Percentiles rank a stretch among this genome's conserved stretches.
phyloP scores from a whole-genome alignment of 176 grass and related monocot genomes.

The Avena sativa region DNA sequence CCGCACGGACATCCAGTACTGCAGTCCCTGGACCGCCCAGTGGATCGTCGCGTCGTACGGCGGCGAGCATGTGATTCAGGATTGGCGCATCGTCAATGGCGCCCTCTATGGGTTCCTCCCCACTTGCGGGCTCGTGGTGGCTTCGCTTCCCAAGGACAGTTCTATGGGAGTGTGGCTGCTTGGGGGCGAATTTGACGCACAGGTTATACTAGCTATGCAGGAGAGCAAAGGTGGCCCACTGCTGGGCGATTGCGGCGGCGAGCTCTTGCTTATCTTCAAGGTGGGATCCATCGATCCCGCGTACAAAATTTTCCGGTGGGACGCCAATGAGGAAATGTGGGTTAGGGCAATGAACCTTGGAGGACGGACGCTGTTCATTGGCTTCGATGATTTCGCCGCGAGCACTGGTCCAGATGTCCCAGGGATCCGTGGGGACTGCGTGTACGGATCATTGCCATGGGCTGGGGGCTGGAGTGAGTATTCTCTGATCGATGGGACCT shows the following conservation, averaged over 20 bases:
- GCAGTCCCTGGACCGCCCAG: constrained; percentile 31
- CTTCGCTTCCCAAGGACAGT: constrained; percentile 4
- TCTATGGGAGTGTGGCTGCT: not conserved
- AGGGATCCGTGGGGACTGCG: constrained; percentile 47
- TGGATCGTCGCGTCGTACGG: constrained; percentile 34
- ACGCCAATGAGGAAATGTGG: constrained; percentile 40
- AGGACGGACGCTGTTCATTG: constrained; percentile 53
- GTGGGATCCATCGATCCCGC: not conserved
- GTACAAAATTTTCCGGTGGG: constrained; percentile 50
- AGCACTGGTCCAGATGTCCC: constrained; percentile 40
- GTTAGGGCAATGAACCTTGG: constrained; percentile 34
- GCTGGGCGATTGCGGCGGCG: constrained; percentile 43
- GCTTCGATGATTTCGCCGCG: constrained; percentile 38
- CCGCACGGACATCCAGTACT: constrained; percentile 29
- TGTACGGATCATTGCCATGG: constrained; percentile 41
- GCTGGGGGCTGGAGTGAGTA: constrained; percentile 48
- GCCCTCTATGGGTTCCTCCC: constrained; percentile 52
- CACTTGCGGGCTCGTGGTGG: constrained; percentile 31
- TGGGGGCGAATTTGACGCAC: not conserved
- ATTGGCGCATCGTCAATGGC: constrained; percentile 32
- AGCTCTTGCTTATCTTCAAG: constrained; percentile 36
- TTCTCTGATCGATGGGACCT: constrained; percentile 39
- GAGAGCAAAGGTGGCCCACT: not conserved
- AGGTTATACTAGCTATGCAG: not conserved
- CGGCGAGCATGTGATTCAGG: not conserved